Conservation (phyloP, 2,329 filamentous ascomycete genomes). For the Fusarium anguioides region DNA sequence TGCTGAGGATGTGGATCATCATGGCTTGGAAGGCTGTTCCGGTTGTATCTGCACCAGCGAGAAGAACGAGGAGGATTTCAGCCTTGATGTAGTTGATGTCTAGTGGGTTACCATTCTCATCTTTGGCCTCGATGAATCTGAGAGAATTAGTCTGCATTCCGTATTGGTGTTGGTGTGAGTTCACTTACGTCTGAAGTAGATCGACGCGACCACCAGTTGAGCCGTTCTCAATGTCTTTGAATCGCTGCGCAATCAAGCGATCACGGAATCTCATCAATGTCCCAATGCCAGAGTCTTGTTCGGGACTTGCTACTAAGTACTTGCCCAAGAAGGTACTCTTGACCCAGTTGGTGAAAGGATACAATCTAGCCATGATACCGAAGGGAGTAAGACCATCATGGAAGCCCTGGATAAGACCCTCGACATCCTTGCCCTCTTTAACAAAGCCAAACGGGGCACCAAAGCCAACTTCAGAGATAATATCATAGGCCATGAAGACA, state of each 20-base stretch:
- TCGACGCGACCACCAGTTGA: slow-evolving; percentile 56
- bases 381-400: slow-evolving; percentile 30
- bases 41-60: slow-evolving; percentile 58
- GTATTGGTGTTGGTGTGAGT: rapidly evolving
- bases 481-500: slow-evolving; percentile 53
- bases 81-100: slow-evolving; percentile 39
- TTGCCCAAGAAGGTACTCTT: slow-evolving; percentile 38
- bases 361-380: slow-evolving; percentile 58
- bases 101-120: slow-evolving; percentile 17
- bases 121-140: slow-evolving; percentile 28
- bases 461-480: slow-evolving; percentile 62
- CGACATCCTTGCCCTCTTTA: slow-evolving; percentile 58
- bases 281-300: slow-evolving; percentile 65
- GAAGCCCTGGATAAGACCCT: slow-evolving; percentile 51
- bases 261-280: slow-evolving; percentile 69
- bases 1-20: slow-evolving; percentile 45
- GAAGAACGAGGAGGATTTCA: slow-evolving; percentile 42
- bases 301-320: slow-evolving; percentile 49
- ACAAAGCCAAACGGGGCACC: slow-evolving; percentile 57
- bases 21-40: slow-evolving; percentile 59
- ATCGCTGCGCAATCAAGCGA: slow-evolving; percentile 60
- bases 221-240: slow-evolving; percentile 59
- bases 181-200: slow-evolving; percentile 61
- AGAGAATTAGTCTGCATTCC: not conserved
- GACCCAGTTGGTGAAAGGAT: slow-evolving; percentile 27